phyloP scores from a whole-genome alignment of 2,329 filamentous ascomycete genomes.

The Daldinia sp. region DNA sequence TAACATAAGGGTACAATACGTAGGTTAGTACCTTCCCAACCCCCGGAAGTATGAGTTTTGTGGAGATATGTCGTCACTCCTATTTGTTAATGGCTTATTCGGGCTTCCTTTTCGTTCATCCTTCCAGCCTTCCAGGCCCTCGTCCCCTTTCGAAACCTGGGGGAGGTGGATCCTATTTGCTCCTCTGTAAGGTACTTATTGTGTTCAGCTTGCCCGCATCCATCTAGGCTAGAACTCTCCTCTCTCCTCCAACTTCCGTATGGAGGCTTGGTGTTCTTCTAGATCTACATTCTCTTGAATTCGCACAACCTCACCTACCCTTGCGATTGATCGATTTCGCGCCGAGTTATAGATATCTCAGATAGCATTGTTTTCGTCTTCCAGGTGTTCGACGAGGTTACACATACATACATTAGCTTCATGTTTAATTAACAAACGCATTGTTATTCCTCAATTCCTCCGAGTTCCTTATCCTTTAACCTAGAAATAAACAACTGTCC shows the following conservation, averaged over 20 bases:
- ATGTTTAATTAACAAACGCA: conserved; percentile 8
- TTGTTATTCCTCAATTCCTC: not conserved
- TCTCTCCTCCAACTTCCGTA: conserved; percentile 1
- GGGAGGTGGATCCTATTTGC: conserved; percentile 28
- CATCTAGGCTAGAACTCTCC: not conserved
- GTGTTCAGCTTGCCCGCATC: conserved; percentile 6
- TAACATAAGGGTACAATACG: too few species aligned
- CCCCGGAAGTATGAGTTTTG: conserved; percentile 11
- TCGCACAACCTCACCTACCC: not conserved
- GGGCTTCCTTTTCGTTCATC: conserved; percentile 8
- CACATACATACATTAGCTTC: conserved; percentile 8
- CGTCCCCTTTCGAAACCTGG: conserved; percentile 26
- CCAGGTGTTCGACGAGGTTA: conserved; percentile 5
- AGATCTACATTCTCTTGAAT: conserved; percentile 1
- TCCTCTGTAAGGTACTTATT: conserved; percentile 4
- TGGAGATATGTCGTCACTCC: conserved; percentile 35
- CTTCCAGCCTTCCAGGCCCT: not conserved
- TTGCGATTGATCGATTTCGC: not conserved
- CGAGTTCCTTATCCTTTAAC: not conserved
- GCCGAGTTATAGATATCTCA: conserved; percentile 3
- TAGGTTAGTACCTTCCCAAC: conserved; percentile 6
- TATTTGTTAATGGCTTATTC: conserved; percentile 19
- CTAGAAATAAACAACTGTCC: conserved; percentile 15
- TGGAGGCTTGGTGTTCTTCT: not conserved
- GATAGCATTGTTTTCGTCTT: conserved; percentile 15